These are phyloP conservation scores for Cladosporium austrohemisphaericum DNA, from an alignment of 2,329 filamentous ascomycete genomes.

Conservation along the genomic window DNA sequence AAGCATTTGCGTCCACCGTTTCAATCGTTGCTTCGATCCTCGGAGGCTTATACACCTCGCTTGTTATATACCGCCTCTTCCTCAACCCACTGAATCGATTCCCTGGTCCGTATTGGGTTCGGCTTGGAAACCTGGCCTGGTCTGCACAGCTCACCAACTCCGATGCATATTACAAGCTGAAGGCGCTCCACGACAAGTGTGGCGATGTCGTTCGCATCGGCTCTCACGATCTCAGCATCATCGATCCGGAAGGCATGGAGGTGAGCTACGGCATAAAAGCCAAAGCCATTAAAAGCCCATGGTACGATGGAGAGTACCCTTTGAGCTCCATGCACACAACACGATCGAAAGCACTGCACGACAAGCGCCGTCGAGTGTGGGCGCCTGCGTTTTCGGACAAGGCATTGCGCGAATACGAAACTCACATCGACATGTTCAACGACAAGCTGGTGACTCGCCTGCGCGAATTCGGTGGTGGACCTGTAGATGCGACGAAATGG, in stretches of 20 bases:
- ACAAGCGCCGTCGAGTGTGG: conserved; percentile 41
- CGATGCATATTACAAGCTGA: conserved; percentile 29
- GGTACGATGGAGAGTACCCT: conserved; percentile 38
- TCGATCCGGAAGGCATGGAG: conserved; percentile 35
- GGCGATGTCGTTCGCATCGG: conserved; percentile 37
- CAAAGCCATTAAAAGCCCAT: conserved; percentile 39
- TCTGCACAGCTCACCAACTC: conserved; percentile 22
- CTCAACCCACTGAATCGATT: conserved; percentile 35
- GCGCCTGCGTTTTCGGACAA: conserved; percentile 40
- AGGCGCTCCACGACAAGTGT: conserved; percentile 33
- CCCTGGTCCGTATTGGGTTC: conserved; percentile 34
- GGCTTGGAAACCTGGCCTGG: conserved; percentile 32
- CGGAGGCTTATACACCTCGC: conserved; percentile 28
- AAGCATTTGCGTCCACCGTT: conserved; percentile 17
- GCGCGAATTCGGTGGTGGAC: conserved; percentile 22
- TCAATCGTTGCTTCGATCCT: conserved; percentile 22
- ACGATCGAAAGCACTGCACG: conserved; percentile 37
- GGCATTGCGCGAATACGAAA: conserved; percentile 41
- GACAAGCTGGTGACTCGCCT: conserved; percentile 35
- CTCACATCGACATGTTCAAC: conserved; percentile 35
- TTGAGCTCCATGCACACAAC: conserved; percentile 38
- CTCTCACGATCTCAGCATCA: conserved; percentile 35
- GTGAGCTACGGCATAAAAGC: conserved; percentile 37
- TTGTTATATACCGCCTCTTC: conserved; percentile 36
- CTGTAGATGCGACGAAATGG: conserved; percentile 39